These are phyloP conservation scores for Trichophyton benhamiae DNA, from an alignment of 2,329 filamentous ascomycete species.

Conservation along the genomic window DNA sequence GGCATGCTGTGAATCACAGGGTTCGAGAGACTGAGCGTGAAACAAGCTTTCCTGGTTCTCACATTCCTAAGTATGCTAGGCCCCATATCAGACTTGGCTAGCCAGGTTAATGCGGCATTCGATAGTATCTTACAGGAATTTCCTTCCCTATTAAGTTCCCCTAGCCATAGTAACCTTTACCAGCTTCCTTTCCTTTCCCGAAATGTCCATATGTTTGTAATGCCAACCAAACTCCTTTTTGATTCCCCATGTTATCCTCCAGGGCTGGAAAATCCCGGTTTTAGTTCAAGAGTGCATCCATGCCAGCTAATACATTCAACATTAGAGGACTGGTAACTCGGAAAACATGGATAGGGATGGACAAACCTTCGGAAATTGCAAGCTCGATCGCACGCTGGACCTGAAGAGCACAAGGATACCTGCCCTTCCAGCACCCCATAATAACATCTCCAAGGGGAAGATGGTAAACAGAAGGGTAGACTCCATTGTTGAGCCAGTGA, in stretches of 20 bases:
- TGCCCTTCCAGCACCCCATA: slow-evolving; percentile 7
- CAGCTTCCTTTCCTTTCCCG: neutral
- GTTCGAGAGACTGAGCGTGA: neutral
- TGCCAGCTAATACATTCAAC: neutral
- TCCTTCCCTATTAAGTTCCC: neutral
- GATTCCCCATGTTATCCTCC: no score
- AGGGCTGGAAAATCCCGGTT: neutral
- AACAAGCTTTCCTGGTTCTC: neutral
- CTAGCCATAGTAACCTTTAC: neutral
- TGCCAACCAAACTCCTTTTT: neutral
- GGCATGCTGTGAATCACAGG: neutral
- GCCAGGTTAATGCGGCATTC: neutral
- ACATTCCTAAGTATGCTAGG: neutral
- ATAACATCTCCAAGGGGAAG: slow-evolving; percentile 7
- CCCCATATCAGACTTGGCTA: neutral
- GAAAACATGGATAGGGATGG: neutral
- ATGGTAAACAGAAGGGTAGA: slow-evolving; percentile 4
- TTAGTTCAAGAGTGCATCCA: neutral
- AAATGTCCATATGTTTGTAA: neutral
- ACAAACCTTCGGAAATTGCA: neutral
- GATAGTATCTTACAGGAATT: neutral
- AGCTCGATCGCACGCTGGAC: neutral
- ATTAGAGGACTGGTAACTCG: neutral
- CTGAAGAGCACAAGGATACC: slow-evolving; percentile 1
- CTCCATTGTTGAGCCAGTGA: neutral